Conservation (phyloP, 305 asterid genomes). For the Fraxinus floribunda region DNA sequence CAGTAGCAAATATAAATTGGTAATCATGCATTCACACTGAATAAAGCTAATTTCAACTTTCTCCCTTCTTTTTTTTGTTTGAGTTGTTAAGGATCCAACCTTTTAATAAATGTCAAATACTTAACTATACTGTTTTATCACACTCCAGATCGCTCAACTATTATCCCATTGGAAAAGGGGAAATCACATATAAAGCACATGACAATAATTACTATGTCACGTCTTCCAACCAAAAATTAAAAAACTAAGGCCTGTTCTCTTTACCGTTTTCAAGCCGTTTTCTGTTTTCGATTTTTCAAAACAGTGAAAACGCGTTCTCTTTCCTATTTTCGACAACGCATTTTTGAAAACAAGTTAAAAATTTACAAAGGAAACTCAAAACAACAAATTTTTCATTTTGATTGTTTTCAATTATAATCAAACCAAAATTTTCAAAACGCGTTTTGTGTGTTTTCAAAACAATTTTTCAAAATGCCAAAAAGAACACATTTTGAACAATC, state of each 20-base stretch:
- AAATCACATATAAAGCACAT: background rate
- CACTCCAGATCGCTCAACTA: background rate
- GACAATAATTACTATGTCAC: background rate
- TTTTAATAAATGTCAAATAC: background rate
- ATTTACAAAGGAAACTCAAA: too few species aligned
- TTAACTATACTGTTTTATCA: background rate
- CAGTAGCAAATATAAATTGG: background rate
- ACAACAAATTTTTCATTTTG: too few species aligned
- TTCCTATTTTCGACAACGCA: too few species aligned
- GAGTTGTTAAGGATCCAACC: background rate
- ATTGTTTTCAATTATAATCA: too few species aligned
- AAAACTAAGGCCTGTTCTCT: background rate
- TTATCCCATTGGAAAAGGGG: background rate
- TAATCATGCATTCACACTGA: background rate
- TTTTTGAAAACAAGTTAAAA: too few species aligned
- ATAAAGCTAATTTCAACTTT: background rate
- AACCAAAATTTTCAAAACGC: too few species aligned
- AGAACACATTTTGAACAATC: too few species aligned
- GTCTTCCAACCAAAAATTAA: background rate
- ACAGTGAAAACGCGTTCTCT: too few species aligned
- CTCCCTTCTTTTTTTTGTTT: background rate
- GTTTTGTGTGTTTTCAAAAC: too few species aligned
- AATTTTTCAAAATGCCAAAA: too few species aligned
- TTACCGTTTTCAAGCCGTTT: too few species aligned
- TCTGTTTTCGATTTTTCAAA: too few species aligned